These are phyloP conservation scores for Tuber borchii DNA, from an alignment of 495 filamentous ascomycete genomes.

Conservation along the genomic window DNA sequence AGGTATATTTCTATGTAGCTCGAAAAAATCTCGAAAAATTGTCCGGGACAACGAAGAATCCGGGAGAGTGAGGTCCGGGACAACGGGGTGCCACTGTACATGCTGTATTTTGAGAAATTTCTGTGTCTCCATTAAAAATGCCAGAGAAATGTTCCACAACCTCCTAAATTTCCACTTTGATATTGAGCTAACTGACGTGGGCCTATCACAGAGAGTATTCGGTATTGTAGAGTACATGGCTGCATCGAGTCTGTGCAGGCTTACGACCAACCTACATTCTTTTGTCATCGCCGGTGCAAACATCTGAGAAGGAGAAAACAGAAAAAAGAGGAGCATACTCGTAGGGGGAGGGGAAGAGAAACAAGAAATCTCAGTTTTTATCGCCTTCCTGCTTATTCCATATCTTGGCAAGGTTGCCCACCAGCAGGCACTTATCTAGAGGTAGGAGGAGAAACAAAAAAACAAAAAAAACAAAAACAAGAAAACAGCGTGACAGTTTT, in stretches of 20 bases:
- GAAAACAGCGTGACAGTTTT: not conserved
- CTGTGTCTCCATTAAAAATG: not conserved
- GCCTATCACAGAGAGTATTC: not conserved
- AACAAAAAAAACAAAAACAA: not conserved
- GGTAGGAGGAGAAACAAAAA: not conserved
- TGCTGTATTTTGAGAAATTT: not conserved
- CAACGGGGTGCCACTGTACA: no score
- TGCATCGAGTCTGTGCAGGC: not conserved
- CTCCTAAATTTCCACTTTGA: not conserved
- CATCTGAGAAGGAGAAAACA: not conserved
- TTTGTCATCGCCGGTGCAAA: not conserved
- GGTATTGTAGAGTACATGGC: not conserved
- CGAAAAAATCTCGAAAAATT: no score
- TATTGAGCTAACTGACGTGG: not conserved
- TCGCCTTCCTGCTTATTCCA: not conserved
- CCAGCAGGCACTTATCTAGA: not conserved
- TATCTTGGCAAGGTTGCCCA: not conserved
- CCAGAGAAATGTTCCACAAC: not conserved
- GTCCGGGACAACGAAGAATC: no score
- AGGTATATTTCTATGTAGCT: no score
- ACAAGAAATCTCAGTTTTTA: not conserved
- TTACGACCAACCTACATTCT: not conserved
- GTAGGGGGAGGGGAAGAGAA: not conserved
- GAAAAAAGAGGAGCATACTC: not conserved
- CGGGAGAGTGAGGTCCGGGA: no score